These are phyloP conservation scores for Abrus pulchellus DNA, from an alignment of 306 rosid species.

Conservation along the genomic window DNA sequence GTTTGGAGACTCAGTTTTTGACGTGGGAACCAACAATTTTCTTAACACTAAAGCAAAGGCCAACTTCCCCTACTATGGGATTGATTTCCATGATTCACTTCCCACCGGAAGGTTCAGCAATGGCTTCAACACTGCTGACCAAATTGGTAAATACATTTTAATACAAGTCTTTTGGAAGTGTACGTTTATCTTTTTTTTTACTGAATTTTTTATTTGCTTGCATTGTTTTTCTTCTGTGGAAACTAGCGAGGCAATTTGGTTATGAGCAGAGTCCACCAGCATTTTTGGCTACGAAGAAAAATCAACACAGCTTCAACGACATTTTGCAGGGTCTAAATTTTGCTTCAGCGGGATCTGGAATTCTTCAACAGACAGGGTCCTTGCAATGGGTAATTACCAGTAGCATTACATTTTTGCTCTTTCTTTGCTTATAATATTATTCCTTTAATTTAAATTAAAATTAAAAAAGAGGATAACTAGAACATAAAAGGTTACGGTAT, in stretches of 20 bases:
- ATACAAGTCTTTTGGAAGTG: not conserved
- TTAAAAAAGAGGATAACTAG: too few species aligned
- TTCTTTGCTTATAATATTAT: too few species aligned
- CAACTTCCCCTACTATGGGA: slow-evolving; percentile 54
- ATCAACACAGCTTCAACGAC: slow-evolving; percentile 34
- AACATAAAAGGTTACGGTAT: too few species aligned
- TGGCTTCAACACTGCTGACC: slow-evolving; percentile 66
- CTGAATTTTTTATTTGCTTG: not conserved
- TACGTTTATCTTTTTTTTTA: not conserved
- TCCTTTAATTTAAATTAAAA: too few species aligned
- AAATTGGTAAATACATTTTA: slow-evolving; percentile 50
- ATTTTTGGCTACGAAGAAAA: slow-evolving; percentile 42
- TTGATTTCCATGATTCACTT: slow-evolving; percentile 53
- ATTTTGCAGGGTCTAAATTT: slow-evolving; percentile 59
- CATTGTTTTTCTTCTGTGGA: not conserved
- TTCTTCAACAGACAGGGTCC: slow-evolving; percentile 52
- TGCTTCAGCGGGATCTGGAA: slow-evolving; percentile 67
- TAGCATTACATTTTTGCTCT: not conserved
- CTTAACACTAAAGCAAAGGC: slow-evolving; percentile 47
- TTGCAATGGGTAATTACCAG: slow-evolving; percentile 43
- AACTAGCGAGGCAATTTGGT: slow-evolving; percentile 52
- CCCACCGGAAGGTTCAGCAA: slow-evolving; percentile 76
- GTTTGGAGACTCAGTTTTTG: slow-evolving; percentile 68
- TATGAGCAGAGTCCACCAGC: slow-evolving; percentile 60
- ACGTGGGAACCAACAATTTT: slow-evolving; percentile 69